Base-by-base conservation (phyloP, 306 rosid species). In the Vigna unguiculata region DNA sequence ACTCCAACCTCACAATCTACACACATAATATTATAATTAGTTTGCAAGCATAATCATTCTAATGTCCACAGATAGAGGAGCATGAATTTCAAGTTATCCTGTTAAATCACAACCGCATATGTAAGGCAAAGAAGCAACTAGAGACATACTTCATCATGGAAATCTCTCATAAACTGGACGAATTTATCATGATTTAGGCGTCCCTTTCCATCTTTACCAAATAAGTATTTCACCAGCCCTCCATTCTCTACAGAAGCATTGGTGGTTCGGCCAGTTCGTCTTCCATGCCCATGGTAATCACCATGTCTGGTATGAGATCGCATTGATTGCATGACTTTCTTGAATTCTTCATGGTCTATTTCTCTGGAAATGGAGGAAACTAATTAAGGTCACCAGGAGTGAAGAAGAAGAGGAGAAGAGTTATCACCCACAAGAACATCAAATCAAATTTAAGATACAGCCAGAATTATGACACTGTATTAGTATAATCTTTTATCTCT, bases 311-410 rank as follows among this genome's bases (percentile, higher is more conserved):
- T 84, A 59, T 84, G 90, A 61, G 90, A 82, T 68, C 84, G 93
- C 97, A 92, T 90, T 76, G 87, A 84, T 77, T 82, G 86, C 97
- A 88, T 90, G 61, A 90, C 92, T 84, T 90, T 87, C 87, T 88
- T 92, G 88, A 92, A 92, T 83, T 92, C 96, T 73, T 85, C 86
- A 84, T 80, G 87, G 53, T 88, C 91, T 69, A 88, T 88, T 83
- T 81, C 85, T 71, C 93, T 90, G 45, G 4, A 63, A 34, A 59
- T 43, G 24, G 32, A 43, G 17, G 16, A 41, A 74, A 45, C 25
- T 15, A 72, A 72, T 17, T n/a, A 74, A 43, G 30, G 32, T 16
- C 59, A 59, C 7, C 30, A 19, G n/a, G 69, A 74, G 7, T 61
- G 49, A 32, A 62, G 22, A 61, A 62, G 20, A 41, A 73, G 51